Percentiles rank a stretch among this genome's conserved stretches.
These are phyloP conservation scores for Clohesyomyces aquaticus DNA, from an alignment of 495 filamentous ascomycete genomes.

Conservation along the genomic window DNA sequence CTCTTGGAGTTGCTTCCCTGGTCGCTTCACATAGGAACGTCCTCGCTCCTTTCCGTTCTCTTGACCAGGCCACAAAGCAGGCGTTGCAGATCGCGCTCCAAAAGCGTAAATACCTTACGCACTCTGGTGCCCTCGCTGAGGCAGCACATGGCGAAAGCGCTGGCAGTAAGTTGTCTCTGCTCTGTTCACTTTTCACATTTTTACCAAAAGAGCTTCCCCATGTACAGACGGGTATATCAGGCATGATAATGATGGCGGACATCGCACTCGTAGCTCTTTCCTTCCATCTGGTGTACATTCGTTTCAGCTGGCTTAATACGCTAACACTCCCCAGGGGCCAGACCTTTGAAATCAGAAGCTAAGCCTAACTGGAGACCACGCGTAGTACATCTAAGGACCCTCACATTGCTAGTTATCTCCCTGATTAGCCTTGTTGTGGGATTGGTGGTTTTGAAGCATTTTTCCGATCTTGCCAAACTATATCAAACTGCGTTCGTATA, in stretches of 20 bases:
- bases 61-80: slow-evolving; percentile 1
- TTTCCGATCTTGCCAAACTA: not conserved
- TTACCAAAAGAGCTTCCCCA: too few relatives aligned
- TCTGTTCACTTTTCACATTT: not conserved
- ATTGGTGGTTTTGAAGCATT: not conserved
- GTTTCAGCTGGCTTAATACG: not conserved
- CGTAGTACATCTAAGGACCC: not conserved
- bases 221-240: too few relatives aligned
- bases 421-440: not conserved
- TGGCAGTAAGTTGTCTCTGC: not conserved
- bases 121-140: not conserved
- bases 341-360: not conserved
- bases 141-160: not conserved
- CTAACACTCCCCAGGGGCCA: not conserved
- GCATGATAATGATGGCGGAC: too few relatives aligned
- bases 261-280: too few relatives aligned
- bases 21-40: not conserved
- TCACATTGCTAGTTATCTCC: not conserved
- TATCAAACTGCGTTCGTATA: slow-evolving; percentile 7
- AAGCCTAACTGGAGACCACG: not conserved
- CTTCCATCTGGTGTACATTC: too few relatives aligned
- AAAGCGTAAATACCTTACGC: not conserved
- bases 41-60: not conserved
- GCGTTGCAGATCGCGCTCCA: not conserved
- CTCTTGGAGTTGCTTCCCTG: slow-evolving; percentile 1